Evolutionary conservation across 345 rosid species (phyloP).

Genomic region (Draba incana): DNA sequence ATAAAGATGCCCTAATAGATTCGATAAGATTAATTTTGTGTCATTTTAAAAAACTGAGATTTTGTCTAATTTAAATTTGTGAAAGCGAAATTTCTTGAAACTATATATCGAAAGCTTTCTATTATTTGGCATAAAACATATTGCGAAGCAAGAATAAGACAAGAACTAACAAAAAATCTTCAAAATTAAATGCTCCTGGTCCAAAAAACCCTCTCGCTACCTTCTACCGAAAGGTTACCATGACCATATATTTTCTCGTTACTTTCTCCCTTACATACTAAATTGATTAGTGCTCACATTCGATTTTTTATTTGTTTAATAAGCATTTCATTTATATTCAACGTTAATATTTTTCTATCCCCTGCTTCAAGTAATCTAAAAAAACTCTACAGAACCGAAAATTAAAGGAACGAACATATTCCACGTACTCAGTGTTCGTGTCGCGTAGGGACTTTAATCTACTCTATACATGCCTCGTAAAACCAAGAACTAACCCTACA

Average conservation of each 20-base stretch:
- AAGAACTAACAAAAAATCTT: not conserved
- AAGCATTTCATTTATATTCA: too few relatives aligned
- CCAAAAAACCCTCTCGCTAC: not conserved
- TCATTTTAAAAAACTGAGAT: too few relatives aligned
- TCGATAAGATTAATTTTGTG: too few relatives aligned
- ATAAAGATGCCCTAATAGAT: too few relatives aligned
- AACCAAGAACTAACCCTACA: constrained; percentile 36
- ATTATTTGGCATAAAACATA: not conserved
- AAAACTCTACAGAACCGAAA: not conserved
- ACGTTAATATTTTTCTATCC: not conserved
- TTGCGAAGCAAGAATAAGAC: not conserved
- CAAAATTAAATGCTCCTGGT: not conserved
- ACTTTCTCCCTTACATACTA: not conserved
- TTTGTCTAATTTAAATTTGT: too few relatives aligned
- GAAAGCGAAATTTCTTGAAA: too few relatives aligned
- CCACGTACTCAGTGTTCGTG: constrained; percentile 41
- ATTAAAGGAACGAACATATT: constrained; percentile 34
- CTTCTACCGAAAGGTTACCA: not conserved
- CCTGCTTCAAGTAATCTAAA: not conserved
- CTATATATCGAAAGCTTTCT: too few relatives aligned
- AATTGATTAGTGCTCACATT: too few relatives aligned
- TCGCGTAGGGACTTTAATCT: constrained; percentile 29
- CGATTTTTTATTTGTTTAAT: too few relatives aligned
- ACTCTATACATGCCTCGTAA: constrained; percentile 28
- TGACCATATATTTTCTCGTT: not conserved